Evolutionary conservation across 2,329 filamentous ascomycete species (phyloP).

Genomic region (Aspergillus neoniger): DNA sequence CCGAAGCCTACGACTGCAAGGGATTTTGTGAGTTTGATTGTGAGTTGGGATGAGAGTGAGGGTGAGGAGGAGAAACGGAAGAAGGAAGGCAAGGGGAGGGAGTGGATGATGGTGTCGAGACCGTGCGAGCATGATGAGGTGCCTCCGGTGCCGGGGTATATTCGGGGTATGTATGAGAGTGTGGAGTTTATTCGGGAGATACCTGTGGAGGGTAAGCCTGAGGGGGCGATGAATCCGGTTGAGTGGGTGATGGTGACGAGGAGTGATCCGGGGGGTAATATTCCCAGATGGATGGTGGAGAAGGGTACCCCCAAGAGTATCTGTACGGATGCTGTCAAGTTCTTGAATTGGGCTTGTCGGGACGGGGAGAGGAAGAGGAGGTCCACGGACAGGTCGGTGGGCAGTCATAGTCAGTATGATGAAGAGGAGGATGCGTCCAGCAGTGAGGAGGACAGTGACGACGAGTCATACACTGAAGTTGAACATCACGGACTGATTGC

Average conservation of each 20-base stretch:
- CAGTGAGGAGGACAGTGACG: conserved; percentile 14
- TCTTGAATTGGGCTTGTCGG: conserved; percentile 73
- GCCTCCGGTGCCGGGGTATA: conserved; percentile 69
- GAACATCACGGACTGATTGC: conserved; percentile 39
- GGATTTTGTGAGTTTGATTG: conserved; percentile 80
- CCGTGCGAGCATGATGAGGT: conserved; percentile 77
- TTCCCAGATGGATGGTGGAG: conserved; percentile 89
- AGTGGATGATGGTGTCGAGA: conserved; percentile 85
- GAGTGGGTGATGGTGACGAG: conserved; percentile 95
- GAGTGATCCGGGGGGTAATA: conserved; percentile 83
- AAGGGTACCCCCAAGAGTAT: conserved; percentile 82
- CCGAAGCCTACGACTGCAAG: conserved; percentile 83
- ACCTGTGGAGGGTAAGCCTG: conserved; percentile 41
- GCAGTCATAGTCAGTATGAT: conserved; percentile 10
- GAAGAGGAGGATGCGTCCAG: background rate
- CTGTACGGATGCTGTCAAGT: conserved; percentile 75
- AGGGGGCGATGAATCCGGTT: conserved; percentile 60
- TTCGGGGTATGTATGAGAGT: conserved; percentile 85
- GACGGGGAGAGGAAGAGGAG: conserved; percentile 38
- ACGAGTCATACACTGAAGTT: conserved; percentile 23
- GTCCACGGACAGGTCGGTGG: background rate
- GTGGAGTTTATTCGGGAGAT: conserved; percentile 89
- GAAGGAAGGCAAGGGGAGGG: conserved; percentile 49
- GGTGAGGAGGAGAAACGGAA: conserved; percentile 20
- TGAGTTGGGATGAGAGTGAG: conserved; percentile 59